Evolutionary conservation across 768 basidiomycete species (phyloP), one percentile per base, ranked within the genome.

Genomic region (Cubamyces lactineus): DNA sequence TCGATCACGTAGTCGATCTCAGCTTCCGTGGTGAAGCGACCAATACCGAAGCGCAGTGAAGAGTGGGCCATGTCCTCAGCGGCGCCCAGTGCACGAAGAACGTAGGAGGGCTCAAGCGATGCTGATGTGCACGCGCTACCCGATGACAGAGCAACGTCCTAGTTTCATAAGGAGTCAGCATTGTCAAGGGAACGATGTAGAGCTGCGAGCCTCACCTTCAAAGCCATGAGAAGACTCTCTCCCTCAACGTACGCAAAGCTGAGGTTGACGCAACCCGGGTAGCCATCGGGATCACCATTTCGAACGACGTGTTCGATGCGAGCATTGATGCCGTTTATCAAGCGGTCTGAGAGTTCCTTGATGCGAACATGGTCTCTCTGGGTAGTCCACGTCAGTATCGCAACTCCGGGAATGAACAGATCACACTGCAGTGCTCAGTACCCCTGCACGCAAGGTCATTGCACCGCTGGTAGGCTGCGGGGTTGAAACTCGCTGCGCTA

Each of bases 31-130:
- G 96, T 98, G 76, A 99, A 99, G 21, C 97, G 87, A 24, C 97
- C 97, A 63, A 99, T 91, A 48, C 97, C 97, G 75, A 99, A 99
- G 24, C 97, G 91, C 57, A 99, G 82, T 17, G 94, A 96, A 17
- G 95, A 97, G 73, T 99, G 97, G 0, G 97, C 97, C 95, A 98
- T 97, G 70, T 98, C 97, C 73, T 99, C 97, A 26, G 95, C 94
- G 39, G 96, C 94, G 67, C 93, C 95, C 47, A 99, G 84, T 3
- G 97, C 97, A 53, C 97, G 88, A 38, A 99, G 86, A 4, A 99
- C 97, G 73, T 99, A 99, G 23, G 96, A 98, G 8, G 97, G 97
- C 74, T 99, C 97, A 57, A 99, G 81, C 8, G 96, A 98, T 9
- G 97, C 97, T 0, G 96, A 98, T 38, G 97, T 99, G 71, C 97